Base-by-base conservation (phyloP, 208 protist genomes). In the Wallacemonas sp. region DNA sequence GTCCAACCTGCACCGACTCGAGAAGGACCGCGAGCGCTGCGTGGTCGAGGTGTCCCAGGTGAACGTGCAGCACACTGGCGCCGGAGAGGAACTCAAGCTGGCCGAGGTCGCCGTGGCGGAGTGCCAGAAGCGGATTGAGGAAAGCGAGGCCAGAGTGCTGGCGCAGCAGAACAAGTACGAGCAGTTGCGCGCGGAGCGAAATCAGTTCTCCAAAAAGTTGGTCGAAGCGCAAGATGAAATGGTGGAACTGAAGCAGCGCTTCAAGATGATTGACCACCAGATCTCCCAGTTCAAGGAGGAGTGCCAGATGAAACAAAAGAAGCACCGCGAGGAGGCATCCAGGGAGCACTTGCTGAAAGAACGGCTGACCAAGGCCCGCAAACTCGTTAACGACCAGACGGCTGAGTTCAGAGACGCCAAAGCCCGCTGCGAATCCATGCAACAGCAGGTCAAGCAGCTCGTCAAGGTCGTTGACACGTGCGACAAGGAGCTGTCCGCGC, bases 161-260 rank as follows among this genome's bases (percentile, higher is more conserved):
- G 76, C 78, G 76, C 81, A 91, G 70, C 95, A 97, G 70, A 81
- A 80, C 49, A 55, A 76, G 26, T 94, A 99, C 47, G 97, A 99
- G 75, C 90, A 98, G 52, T 89, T 99, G 27, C 83, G 97, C 8
- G 74, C 91, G 1, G 98, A 99, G 72, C 73, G 98, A 23, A 99
- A 99, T 68, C 78, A 99, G 27, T 99, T 98, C 72, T 97, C 95
- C 17, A 99, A 99, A 78, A 96, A 98, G 41, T 77, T 99, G 19
- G 87, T 99, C 58, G 95, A 99, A 70, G 80, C 96, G n/a, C 96
- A 99, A 64, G 96, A 98, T 56, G 97, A 99, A 68, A 98, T 99
- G 47, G 83, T 92, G n/a, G 97, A 99, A 57, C 87, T 99, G 65
- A 92, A 97, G 58, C 82, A 98, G 57, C 97, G 98, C 47, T 99